phyloP scores from a whole-genome alignment of 2,329 filamentous ascomycete genomes.

The Arthrinium phaeospermum region DNA sequence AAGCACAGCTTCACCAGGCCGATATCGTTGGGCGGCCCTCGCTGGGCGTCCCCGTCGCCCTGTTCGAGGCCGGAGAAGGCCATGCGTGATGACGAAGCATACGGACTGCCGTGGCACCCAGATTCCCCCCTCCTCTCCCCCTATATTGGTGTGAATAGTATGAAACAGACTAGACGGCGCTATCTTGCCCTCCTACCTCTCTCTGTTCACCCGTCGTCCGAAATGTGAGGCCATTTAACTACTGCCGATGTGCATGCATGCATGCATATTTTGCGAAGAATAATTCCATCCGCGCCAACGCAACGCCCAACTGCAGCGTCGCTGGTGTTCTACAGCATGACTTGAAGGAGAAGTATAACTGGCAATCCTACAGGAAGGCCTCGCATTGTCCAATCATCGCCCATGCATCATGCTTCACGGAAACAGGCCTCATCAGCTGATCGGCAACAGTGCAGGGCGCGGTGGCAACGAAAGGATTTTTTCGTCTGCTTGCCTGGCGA shows the following conservation, averaged over 20 bases:
- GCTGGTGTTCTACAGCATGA: not conserved
- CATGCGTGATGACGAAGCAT: slow-evolving; percentile 17
- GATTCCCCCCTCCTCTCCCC: not conserved
- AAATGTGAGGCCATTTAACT: not conserved
- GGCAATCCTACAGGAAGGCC: not conserved
- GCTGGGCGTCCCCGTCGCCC: slow-evolving; percentile 6
- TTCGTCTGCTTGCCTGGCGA: not conserved
- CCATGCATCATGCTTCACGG: not conserved
- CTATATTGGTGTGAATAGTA: not conserved
- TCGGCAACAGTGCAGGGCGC: not conserved
- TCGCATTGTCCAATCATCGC: not conserved
- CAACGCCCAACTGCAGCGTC: not conserved
- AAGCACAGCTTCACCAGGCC: slow-evolving; percentile 48
- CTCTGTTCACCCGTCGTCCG: not conserved
- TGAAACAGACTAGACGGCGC: slow-evolving; percentile 9
- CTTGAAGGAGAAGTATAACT: not conserved
- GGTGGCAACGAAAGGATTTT: not conserved
- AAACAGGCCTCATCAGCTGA: slow-evolving; percentile 13
- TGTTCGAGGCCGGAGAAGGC: slow-evolving; percentile 18
- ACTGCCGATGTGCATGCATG: slow-evolving; percentile 2
- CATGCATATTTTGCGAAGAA: not conserved
- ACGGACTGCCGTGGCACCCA: not conserved
- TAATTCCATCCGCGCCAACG: not conserved
- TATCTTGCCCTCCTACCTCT: not conserved
- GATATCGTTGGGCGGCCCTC: slow-evolving; percentile 50